Evolutionary conservation across 2,329 filamentous ascomycete species (phyloP).

Genomic region (Xylariaceae sp.): DNA sequence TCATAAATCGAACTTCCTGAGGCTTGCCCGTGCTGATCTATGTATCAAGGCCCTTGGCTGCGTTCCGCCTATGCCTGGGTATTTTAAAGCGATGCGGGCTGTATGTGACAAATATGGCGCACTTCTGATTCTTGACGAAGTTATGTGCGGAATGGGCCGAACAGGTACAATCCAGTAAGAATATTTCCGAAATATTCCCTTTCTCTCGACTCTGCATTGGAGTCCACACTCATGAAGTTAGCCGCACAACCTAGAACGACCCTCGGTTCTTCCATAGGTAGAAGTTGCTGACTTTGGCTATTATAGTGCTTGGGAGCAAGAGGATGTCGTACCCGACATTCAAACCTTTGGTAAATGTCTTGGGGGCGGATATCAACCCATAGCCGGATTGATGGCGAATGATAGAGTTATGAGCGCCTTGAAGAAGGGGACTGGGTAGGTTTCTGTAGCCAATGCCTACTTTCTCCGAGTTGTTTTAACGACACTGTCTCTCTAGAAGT

Average conservation of each 20-base stretch:
- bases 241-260: too few relatives aligned
- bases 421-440: slow-evolving; percentile 42
- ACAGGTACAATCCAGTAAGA: slow-evolving; percentile 55
- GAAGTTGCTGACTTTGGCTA: slow-evolving; percentile 7
- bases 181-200: not conserved
- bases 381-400: slow-evolving; percentile 62
- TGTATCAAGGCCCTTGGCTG: slow-evolving; percentile 58
- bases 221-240: too few relatives aligned
- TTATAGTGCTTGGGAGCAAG: slow-evolving; percentile 57
- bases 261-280: not conserved
- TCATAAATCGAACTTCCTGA: slow-evolving; percentile 31
- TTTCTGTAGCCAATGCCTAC: slow-evolving; percentile 2
- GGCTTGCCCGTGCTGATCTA: slow-evolving; percentile 3
- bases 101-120: slow-evolving; percentile 73
- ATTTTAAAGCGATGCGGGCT: slow-evolving; percentile 67
- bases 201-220: too few relatives aligned
- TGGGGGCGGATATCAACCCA: slow-evolving; percentile 63
- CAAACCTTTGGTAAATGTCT: slow-evolving; percentile 69
- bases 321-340: slow-evolving; percentile 63
- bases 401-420: slow-evolving; percentile 51
- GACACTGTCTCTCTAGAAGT: not conserved
- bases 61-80: slow-evolving; percentile 66
- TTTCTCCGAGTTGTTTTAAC: not conserved
- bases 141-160: slow-evolving; percentile 71
- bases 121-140: slow-evolving; percentile 77